Evolutionary conservation across 345 rosid species (phyloP).

Genomic region (Syzygium aqueum): DNA sequence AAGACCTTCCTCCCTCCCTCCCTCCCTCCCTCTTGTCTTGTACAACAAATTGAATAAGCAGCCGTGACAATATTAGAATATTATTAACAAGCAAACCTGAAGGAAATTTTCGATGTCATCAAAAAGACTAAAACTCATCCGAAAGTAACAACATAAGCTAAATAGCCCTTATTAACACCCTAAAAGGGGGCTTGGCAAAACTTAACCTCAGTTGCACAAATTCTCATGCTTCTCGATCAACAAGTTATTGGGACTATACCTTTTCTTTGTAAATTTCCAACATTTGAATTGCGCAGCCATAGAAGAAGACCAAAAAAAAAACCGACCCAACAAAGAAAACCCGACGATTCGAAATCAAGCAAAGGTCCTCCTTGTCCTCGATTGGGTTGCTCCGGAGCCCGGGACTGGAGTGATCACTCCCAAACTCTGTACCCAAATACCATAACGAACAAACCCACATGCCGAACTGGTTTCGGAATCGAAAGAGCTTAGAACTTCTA

Average conservation of each 20-base stretch:
- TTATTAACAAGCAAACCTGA: neutral
- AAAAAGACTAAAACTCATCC: neutral
- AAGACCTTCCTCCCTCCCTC: neutral
- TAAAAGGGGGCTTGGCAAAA: neutral
- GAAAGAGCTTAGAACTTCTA: neutral
- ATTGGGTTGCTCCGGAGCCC: neutral
- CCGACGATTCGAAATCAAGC: neutral
- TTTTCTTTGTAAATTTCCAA: neutral
- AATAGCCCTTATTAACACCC: neutral
- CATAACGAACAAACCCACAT: neutral
- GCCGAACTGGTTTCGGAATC: neutral
- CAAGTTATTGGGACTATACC: neutral
- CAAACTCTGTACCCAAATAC: neutral
- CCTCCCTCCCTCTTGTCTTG: neutral
- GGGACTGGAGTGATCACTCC: neutral
- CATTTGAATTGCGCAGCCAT: neutral
- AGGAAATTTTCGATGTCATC: accelerated
- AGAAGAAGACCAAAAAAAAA: neutral
- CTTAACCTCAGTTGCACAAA: accelerated
- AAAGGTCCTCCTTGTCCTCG: neutral
- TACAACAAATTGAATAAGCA: neutral
- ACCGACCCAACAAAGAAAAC: neutral
- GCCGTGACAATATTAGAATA: accelerated
- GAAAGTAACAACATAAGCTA: neutral
- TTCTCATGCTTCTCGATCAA: neutral